Conservation (phyloP, 2,329 filamentous ascomycete genomes). For the Exophiala sp. region DNA sequence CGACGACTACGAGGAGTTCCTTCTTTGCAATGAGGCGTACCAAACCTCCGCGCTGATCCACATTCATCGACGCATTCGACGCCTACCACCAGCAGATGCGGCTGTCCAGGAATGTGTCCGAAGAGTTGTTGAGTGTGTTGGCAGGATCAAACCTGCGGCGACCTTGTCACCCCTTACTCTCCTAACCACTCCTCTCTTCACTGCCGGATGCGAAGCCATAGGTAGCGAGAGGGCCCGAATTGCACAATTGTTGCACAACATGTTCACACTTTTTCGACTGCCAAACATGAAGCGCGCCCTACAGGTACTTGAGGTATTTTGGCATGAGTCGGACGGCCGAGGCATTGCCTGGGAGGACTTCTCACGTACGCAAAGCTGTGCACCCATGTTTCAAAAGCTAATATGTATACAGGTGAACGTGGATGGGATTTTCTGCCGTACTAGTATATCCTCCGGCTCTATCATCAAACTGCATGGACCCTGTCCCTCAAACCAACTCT, state of each 20-base stretch:
- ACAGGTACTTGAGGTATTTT: slow-evolving; percentile 7
- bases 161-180: slow-evolving; percentile 42
- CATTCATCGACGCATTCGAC: slow-evolving; percentile 39
- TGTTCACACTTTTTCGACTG: slow-evolving; percentile 2
- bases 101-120: slow-evolving; percentile 16
- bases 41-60: slow-evolving; percentile 44
- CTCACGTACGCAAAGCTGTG: not conserved
- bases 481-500: too few relatives aligned
- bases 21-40: slow-evolving; percentile 42
- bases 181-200: slow-evolving; percentile 43
- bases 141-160: slow-evolving; percentile 37
- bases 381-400: not conserved
- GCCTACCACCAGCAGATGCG: slow-evolving; percentile 23
- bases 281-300: slow-evolving; percentile 8
- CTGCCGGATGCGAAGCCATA: slow-evolving; percentile 32
- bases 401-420: slow-evolving; percentile 1
- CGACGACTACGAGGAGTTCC: slow-evolving; percentile 34
- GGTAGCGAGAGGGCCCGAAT: slow-evolving; percentile 2
- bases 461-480: too few relatives aligned
- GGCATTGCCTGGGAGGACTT: slow-evolving; percentile 3
- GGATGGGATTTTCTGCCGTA: slow-evolving; percentile 9
- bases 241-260: not conserved
- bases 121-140: slow-evolving; percentile 39
- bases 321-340: not conserved
- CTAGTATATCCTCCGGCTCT: not conserved